Evolutionary conservation across 2,329 filamentous ascomycete species (phyloP).

Genomic region (Sclerotinia minor): DNA sequence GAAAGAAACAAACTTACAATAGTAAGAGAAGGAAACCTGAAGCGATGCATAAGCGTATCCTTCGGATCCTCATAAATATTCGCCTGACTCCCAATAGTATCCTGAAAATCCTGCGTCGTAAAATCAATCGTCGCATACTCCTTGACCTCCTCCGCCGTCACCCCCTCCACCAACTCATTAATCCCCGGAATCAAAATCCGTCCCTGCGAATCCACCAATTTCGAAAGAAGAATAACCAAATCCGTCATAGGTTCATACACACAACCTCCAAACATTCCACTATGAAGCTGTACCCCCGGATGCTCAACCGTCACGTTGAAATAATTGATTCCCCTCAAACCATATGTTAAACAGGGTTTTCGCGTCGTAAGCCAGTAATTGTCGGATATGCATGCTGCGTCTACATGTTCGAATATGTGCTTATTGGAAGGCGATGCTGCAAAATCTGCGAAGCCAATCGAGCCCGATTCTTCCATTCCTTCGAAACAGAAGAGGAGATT

Average conservation of each 20-base stretch:
- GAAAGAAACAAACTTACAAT: neutral
- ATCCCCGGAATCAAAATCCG: constrained; percentile 14
- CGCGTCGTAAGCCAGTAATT: constrained; percentile 17
- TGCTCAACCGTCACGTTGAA: constrained; percentile 8
- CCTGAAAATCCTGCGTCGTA: constrained; percentile 13
- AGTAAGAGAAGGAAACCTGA: constrained; percentile 7
- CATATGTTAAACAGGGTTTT: constrained; percentile 20
- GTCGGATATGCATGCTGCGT: constrained; percentile 20
- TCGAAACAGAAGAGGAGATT: constrained; percentile 22
- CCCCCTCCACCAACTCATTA: neutral
- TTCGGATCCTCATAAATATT: constrained; percentile 5
- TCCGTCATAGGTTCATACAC: constrained; percentile 20
- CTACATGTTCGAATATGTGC: neutral
- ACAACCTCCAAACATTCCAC: constrained; percentile 17
- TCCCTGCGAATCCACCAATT: constrained; percentile 13
- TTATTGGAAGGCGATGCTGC: neutral
- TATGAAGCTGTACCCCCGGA: neutral
- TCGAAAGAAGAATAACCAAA: constrained; percentile 9
- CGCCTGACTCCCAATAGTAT: neutral
- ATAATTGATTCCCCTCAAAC: constrained; percentile 19
- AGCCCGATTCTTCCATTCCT: constrained; percentile 23
- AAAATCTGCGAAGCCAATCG: constrained; percentile 4
- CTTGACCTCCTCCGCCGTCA: neutral
- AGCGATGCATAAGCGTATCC: constrained; percentile 18
- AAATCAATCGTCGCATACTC: constrained; percentile 15